These are phyloP conservation scores for Kwoniella dendrophila DNA, from an alignment of 768 basidiomycete genomes.

Conservation along the genomic window DNA sequence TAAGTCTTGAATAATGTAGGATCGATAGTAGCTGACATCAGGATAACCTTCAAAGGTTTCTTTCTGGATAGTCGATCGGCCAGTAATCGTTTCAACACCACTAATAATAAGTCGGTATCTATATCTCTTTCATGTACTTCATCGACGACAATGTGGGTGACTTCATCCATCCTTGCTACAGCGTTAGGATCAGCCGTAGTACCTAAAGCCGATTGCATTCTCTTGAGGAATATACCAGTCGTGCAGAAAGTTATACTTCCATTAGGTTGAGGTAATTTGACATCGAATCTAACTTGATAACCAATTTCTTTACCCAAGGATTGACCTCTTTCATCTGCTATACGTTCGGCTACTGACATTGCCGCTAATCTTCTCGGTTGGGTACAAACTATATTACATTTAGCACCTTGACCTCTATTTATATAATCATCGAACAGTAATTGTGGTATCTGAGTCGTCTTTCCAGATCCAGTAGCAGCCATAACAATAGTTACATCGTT, in stretches of 20 bases:
- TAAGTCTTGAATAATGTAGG: conserved; percentile 85
- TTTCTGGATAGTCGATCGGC: conserved; percentile 70
- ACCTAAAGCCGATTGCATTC: conserved; percentile 72
- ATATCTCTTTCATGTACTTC: conserved; percentile 96
- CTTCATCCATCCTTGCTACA: conserved; percentile 64
- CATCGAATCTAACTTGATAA: conserved; percentile 89
- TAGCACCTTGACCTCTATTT: conserved; percentile 72
- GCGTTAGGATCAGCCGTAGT: conserved; percentile 46
- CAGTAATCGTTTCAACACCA: conserved; percentile 81
- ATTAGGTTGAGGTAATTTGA: conserved; percentile 72
- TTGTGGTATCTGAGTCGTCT: conserved; percentile 94
- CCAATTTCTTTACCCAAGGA: conserved; percentile 72
- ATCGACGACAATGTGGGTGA: conserved; percentile 90
- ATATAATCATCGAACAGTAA: conserved; percentile 84
- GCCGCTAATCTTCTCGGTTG: conserved; percentile 91
- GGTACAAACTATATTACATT: conserved; percentile 88
- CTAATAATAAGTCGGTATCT: conserved; percentile 85
- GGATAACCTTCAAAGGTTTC: conserved; percentile 77
- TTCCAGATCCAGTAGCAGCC: conserved; percentile 64
- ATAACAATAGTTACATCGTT: conserved; percentile 71
- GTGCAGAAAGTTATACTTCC: conserved; percentile 92
- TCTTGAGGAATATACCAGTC: conserved; percentile 83
- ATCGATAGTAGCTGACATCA: conserved; percentile 97
- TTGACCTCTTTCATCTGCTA: conserved; percentile 84
- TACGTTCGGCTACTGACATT: conserved; percentile 85